These are phyloP conservation scores for Rhizomucor pusillus DNA, from an alignment of 371 early-diverging fungal species.

Conservation along the genomic window DNA sequence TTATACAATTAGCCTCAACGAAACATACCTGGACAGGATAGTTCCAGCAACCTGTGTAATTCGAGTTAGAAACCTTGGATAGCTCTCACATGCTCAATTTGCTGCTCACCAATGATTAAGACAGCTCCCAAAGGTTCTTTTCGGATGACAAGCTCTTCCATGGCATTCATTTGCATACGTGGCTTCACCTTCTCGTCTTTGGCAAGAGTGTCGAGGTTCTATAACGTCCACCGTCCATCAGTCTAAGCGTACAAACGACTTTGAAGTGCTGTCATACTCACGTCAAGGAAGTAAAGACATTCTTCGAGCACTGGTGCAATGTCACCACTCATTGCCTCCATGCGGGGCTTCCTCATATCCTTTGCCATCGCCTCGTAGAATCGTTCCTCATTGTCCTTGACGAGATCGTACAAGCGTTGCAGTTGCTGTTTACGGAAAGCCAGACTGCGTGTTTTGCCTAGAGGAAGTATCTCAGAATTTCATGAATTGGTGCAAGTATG, in stretches of 20 bases:
- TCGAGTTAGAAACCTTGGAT: neutral
- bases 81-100: neutral
- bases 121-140: constrained; percentile 81
- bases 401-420: constrained; percentile 56
- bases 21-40: constrained; percentile 40
- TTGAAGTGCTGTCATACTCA: constrained; percentile 4
- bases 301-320: constrained; percentile 59
- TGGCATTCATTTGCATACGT: constrained; percentile 21
- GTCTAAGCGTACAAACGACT: neutral
- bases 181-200: constrained; percentile 49
- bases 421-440: constrained; percentile 71
- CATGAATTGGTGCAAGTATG: neutral
- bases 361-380: constrained; percentile 58
- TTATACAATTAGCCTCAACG: neutral
- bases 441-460: constrained; percentile 48
- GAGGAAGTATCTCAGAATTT: neutral
- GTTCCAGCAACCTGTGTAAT: constrained; percentile 38
- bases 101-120: constrained; percentile 44
- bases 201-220: constrained; percentile 64
- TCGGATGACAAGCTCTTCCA: constrained; percentile 53
- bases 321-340: constrained; percentile 60
- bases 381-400: constrained; percentile 65
- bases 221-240: neutral
- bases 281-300: constrained; percentile 41
- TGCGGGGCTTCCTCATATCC: constrained; percentile 67